phyloP scores from a whole-genome alignment of 2,329 filamentous ascomycete species.

The Ceratocystis ficicola region DNA sequence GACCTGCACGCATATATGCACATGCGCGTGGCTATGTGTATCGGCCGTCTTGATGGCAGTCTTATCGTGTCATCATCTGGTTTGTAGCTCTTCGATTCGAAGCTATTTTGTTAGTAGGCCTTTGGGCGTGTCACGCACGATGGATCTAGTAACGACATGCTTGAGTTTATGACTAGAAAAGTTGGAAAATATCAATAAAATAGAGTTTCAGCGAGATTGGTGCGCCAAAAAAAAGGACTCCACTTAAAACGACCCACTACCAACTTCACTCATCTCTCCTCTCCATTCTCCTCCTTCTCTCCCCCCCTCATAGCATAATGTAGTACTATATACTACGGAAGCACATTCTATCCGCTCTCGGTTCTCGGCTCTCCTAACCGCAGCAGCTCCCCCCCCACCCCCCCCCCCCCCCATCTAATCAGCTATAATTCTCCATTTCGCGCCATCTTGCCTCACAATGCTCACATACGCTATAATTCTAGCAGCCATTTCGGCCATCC shows the following conservation, averaged over 20 bases:
- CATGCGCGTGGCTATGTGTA: background rate
- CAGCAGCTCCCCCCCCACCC: background rate
- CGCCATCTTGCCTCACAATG: background rate
- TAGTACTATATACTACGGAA: no score
- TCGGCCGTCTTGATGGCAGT: background rate
- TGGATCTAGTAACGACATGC: no score
- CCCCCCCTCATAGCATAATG: no score
- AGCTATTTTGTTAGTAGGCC: no score
- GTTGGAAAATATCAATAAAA: background rate
- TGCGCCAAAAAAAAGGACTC: background rate
- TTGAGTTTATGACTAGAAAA: background rate
- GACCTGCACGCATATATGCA: background rate
- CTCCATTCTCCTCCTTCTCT: no score
- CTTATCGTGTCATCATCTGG: background rate
- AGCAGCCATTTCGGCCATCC: constrained; percentile 32
- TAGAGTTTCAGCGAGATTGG: background rate
- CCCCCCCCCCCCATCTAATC: background rate
- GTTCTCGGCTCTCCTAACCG: background rate
- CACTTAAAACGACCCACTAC: background rate
- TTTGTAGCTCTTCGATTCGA: background rate
- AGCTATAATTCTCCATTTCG: background rate
- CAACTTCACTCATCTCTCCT: background rate
- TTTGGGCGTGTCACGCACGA: no score
- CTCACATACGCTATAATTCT: constrained; percentile 29
- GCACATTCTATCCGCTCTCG: background rate